Evolutionary conservation across 345 rosid species (phyloP).

Genomic region (Sisymbrium irio): DNA sequence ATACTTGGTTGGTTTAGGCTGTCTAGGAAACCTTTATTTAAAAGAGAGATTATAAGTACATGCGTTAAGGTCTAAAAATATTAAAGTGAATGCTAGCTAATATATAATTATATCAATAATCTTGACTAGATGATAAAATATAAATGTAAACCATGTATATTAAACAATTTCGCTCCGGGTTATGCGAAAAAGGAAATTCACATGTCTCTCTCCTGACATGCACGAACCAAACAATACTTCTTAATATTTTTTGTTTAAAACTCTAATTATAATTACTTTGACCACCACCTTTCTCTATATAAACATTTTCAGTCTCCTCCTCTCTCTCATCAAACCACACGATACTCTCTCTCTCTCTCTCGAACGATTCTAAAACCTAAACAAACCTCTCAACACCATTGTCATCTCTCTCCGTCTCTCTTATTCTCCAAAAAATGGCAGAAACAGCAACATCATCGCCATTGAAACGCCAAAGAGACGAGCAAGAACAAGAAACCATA

Average conservation of each 20-base stretch:
- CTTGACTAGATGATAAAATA: not conserved
- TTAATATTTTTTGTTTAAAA: constrained; percentile 13
- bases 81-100: not conserved
- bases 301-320: constrained; percentile 35
- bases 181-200: constrained; percentile 30
- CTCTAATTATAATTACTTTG: too few species aligned
- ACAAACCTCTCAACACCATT: not conserved
- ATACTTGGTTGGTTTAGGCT: not conserved
- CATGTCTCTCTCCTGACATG: constrained; percentile 33
- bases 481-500: constrained; percentile 36
- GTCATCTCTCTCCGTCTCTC: not conserved
- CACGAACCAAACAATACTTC: constrained; percentile 31
- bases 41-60: not conserved
- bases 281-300: constrained; percentile 56
- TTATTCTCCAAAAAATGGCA: constrained; percentile 38
- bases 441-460: constrained; percentile 32
- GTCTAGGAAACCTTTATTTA: not conserved
- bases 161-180: constrained; percentile 6
- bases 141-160: not conserved
- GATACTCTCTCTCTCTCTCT: constrained; percentile 5
- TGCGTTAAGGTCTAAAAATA: not conserved
- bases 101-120: not conserved
- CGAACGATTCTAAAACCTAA: not conserved
- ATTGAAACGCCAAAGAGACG: constrained; percentile 61
- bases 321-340: constrained; percentile 46